phyloP scores from a whole-genome alignment of 75 land plant genomes.

The Sequoiadendron giganteum region DNA sequence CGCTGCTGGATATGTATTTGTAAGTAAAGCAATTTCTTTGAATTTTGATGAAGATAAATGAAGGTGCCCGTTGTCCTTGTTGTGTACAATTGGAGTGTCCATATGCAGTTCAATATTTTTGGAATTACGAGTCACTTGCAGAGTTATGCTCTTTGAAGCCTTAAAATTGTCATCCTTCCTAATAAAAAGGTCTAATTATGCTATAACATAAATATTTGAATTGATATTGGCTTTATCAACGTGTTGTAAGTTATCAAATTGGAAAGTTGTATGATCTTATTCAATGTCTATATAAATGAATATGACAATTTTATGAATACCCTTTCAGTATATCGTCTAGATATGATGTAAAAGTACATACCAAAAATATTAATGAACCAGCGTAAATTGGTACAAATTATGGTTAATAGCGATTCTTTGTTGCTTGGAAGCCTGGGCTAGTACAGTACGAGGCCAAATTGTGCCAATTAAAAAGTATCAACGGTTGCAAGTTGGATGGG shows the following conservation, averaged over 20 bases:
- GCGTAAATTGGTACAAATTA: too few relatives aligned
- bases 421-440: background rate
- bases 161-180: background rate
- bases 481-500: background rate
- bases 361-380: background rate
- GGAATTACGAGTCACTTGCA: too few relatives aligned
- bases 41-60: background rate
- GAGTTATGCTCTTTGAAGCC: too few relatives aligned
- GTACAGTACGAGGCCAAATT: background rate
- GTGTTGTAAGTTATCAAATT: background rate
- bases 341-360: background rate
- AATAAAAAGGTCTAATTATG: background rate
- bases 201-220: background rate
- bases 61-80: background rate
- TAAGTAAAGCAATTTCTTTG: background rate
- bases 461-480: background rate
- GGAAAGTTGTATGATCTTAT: background rate
- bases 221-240: background rate
- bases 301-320: background rate
- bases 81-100: background rate
- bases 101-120: background rate
- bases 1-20: background rate
- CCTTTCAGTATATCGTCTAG: background rate
- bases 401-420: too few relatives aligned
- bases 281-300: too few relatives aligned